Evolutionary conservation across 2,329 filamentous ascomycete genomes (phyloP), one percentile per base, ranked within the genome.

Genomic region (Colletotrichum paranaense): DNA sequence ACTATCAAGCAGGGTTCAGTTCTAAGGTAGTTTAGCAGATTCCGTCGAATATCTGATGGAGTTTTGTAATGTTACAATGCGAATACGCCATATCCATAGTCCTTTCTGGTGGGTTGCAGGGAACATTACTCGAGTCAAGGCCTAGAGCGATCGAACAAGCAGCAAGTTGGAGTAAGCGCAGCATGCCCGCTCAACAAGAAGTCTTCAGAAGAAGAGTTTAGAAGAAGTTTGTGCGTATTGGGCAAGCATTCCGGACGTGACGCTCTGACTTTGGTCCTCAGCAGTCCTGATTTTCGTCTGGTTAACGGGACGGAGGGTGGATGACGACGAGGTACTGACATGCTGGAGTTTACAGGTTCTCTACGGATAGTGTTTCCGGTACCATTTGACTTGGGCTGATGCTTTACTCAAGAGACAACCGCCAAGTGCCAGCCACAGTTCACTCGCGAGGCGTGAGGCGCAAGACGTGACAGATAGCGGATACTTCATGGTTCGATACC

Each of bases 141-240:
- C 38, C 65, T 24, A 59, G 53, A 64, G 52, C 38, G 65, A 63
- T 60, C n/a, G 49, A 64, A 26, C 38, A 52, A 32, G 53, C 30
- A 22, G 42, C 32, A 8, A 5, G 38, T 62, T n/a, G 28, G 65
- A 42, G 42, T 22, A 58, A 59, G 55, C 26, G 42, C 42, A n/a
- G 16, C 19, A 19, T 49, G 16, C 42, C 42, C 19, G 42, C 42
- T 49, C 42, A 19, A 11, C 42, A 22, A 49, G 42, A 49, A 49
- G 19, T 22, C 42, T 4, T 49, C 42, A 49, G 42, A n/a, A 49
- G 19, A 9, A 49, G 3, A 11, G 8, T n/a, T n/a, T 11, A 49
- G 42, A 49, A 49, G 38, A 49, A 49, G 42, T 5, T 42, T 49
- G 19, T 49, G 16, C 42, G 14, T 42, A 42, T 42, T 49, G n/a